A percentile compares a stretch with the other conserved stretches of the same genome.
Conservation (phyloP, 2,329 filamentous ascomycete species). For the Colletotrichum destructivum region DNA sequence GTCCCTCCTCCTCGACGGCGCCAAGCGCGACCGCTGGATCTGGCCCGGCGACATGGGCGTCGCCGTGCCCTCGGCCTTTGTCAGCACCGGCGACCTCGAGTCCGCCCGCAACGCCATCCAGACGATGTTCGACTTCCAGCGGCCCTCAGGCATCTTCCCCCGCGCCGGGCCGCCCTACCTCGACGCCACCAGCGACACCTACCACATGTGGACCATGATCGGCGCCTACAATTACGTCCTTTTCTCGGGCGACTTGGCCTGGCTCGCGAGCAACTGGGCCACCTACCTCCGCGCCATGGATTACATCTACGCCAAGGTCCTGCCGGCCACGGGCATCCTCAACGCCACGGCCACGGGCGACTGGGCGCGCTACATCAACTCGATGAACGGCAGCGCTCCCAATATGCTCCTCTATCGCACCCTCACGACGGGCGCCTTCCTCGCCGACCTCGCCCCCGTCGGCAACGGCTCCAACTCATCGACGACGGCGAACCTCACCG, state of each 20-base stretch:
- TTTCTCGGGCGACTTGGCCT: slow-evolving; percentile 52
- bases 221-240: slow-evolving; percentile 70
- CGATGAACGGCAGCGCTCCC: slow-evolving; percentile 59
- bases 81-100: slow-evolving; percentile 68
- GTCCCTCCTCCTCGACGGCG: slow-evolving; percentile 64
- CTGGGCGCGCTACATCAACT: slow-evolving; percentile 66
- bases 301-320: slow-evolving; percentile 48
- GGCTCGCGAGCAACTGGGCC: slow-evolving; percentile 48
- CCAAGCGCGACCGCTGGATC: slow-evolving; percentile 71
- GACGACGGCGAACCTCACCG: slow-evolving; percentile 49
- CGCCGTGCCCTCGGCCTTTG: slow-evolving; percentile 67
- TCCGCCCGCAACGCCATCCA: slow-evolving; percentile 65
- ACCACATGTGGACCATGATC: slow-evolving; percentile 63
- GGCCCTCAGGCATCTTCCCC: slow-evolving; percentile 61
- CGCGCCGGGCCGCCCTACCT: slow-evolving; percentile 63
- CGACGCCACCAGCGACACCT: slow-evolving; percentile 52
- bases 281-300: slow-evolving; percentile 50
- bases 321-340: slow-evolving; percentile 49
- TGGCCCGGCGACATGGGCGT: slow-evolving; percentile 76
- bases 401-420: slow-evolving; percentile 70
- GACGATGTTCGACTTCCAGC: slow-evolving; percentile 61
- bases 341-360: slow-evolving; percentile 66
- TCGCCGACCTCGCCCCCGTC: slow-evolving; percentile 60
- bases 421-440: slow-evolving; percentile 64
- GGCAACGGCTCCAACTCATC: slow-evolving; percentile 49